Base-by-base conservation (phyloP, 1,284 basidiomycete genomes). In the Ceratorhiza oryzae-sativae region DNA sequence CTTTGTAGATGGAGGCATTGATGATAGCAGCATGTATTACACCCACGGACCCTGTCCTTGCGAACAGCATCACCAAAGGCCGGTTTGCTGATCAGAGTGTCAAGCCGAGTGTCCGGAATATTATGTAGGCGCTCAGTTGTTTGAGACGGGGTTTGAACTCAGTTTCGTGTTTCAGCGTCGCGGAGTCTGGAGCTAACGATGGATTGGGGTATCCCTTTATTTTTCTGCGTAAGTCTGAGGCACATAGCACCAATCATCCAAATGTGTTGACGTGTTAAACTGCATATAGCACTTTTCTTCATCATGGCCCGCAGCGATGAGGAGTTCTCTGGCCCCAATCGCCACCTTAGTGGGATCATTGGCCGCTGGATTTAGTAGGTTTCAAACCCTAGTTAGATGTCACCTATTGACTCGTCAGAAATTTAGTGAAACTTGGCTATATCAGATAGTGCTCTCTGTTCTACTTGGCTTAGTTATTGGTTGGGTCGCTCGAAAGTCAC, bases 1-100 rank as follows among this genome's bases (percentile, higher is more conserved):
- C 9, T 13, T 55, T 32, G 20, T 45, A 60, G 56, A 13, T 71
- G 56, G 68, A 71, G 53, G 55, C 56, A 13, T 23, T 71, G 32
- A 12, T 59, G 30, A 71, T 71, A 36, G 1, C 68, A 6, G 68
- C 68, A 32, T 71, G 68, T 30, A 61, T 71, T 45, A 71, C 68
- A 15, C 68, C 68, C 10, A 71, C 68, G 42, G 68, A 71, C 42
- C 68, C 68, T 23, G 34, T 71, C 8, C 48, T 71, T 30, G 68
- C 41, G 30, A 53, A 73, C 18, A 56, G 51, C 39, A 68, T 68
- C n/a, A 56, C 51, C 36, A 68, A 56, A 34, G 63, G 63, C 5
- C 42, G 63, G 41, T 68, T 56, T 56, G 63, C 63, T 2, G 63
- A 68, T 23, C 32, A 53, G 20, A 68, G 51, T 27, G 63, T 68